Base-by-base conservation (phyloP, 2,329 filamentous ascomycete genomes). In the Stromatinia cepivora region DNA sequence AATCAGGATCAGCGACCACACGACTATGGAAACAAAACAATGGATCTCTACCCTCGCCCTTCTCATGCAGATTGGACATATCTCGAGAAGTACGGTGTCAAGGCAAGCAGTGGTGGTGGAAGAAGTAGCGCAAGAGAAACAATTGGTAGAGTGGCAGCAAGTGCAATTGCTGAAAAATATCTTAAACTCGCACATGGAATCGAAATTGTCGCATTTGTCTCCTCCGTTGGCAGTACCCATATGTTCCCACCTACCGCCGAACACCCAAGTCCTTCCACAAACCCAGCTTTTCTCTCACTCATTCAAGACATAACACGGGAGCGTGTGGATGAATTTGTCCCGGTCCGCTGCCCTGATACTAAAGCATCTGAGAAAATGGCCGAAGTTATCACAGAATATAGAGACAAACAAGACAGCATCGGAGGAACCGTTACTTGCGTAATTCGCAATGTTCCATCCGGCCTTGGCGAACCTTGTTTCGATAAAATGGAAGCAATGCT, bases 51-150 rank as follows among this genome's bases (percentile, higher is more conserved):
- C 85, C 95, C 95, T 6, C 87, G 95, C 65, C 95, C 94, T 48
- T 93, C 89, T 79, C 95, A 98, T 81, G 94, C 95, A 71, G 94
- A 98, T 82, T 97, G 91, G 88, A 98, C 95, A 71, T 98, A 98
- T 82, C 85, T 97, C 71, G 92, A 97, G 81, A 98, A 98, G 83
- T 99, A 99, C 80, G 94, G 94, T 69, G 89, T 96, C 75, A 96
- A 96, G 84, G 93, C 95, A 50, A 92, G 88, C 79, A 93, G 90
- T 71, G 94, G 95, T 70, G 94, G 95, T 75, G 94, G 95, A 67
- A 87, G 95, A 72, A 94, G 91, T 79, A 94, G 90, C 79, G 95
- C 95, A n/a, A 86, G 94, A 73, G 94, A 98, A 85, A 98, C 94
- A 15, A 97, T 98, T 78, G 93, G 91, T 72, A 88, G 94, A 75